Evolutionary conservation across 768 basidiomycete species (phyloP).

Genomic region (Dictyophora rubrovolvata): DNA sequence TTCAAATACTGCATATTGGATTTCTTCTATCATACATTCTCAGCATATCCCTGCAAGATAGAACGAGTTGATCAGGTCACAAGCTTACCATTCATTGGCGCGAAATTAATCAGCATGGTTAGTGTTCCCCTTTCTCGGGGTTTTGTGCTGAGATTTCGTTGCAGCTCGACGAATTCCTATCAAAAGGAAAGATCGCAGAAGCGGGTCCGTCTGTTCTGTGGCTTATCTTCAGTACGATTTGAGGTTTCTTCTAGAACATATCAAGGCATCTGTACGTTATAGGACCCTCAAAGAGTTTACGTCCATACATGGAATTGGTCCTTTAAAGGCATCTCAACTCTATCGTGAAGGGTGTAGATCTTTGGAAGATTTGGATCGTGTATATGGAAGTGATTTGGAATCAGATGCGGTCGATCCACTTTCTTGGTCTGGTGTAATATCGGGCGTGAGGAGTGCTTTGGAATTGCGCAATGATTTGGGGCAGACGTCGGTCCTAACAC

Average conservation of each 20-base stretch:
- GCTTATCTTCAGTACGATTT: background rate
- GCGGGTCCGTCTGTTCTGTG: conserved; percentile 20
- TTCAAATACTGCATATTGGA: conserved; percentile 18
- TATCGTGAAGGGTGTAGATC: conserved; percentile 59
- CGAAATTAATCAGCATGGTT: conserved; percentile 29
- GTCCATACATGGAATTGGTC: conserved; percentile 64
- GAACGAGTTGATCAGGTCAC: conserved; percentile 11
- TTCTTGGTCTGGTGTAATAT: conserved; percentile 17
- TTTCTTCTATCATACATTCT: conserved; percentile 1
- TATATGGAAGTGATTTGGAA: conserved; percentile 39
- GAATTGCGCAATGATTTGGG: conserved; percentile 49
- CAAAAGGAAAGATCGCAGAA: conserved; percentile 47
- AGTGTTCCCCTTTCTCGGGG: background rate
- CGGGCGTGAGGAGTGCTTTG: conserved; percentile 45
- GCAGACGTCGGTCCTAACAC: conserved; percentile 26
- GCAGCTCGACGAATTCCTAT: conserved; percentile 44
- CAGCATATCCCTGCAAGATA: conserved; percentile 16
- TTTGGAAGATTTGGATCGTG: conserved; percentile 56
- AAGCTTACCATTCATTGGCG: conserved; percentile 27
- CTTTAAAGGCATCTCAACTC: conserved; percentile 54
- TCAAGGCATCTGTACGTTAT: conserved; percentile 41
- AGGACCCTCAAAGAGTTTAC: conserved; percentile 46
- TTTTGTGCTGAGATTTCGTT: conserved; percentile 25
- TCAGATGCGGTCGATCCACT: conserved; percentile 8
- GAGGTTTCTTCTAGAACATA: conserved; percentile 29